phyloP scores from a whole-genome alignment of 73 alveolate species.

The Tetrahymena malaccensis region DNA sequence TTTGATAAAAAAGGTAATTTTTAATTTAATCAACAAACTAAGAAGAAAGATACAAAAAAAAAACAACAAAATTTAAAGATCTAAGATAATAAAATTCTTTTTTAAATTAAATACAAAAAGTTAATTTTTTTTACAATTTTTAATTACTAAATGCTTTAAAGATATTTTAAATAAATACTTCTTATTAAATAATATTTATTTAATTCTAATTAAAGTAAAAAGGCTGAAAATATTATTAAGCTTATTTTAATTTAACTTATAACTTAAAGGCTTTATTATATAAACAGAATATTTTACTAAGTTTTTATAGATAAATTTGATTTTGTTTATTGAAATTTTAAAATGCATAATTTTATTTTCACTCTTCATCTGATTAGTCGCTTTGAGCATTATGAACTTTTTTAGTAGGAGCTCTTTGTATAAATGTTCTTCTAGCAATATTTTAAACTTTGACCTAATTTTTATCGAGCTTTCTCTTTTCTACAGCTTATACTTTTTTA shows the following conservation, averaged over 20 bases:
- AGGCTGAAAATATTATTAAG: no score
- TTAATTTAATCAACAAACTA: no score
- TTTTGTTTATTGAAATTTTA: neutral
- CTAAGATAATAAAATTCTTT: no score
- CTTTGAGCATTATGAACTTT: neutral
- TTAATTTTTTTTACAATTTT: no score
- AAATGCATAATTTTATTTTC: neutral
- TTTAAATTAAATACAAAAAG: no score
- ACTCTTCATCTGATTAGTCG: neutral
- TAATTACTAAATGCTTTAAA: no score
- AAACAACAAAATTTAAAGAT: no score
- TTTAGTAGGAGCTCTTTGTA: neutral
- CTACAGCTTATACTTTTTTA: neutral
- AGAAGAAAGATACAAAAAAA: no score
- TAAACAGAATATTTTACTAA: neutral
- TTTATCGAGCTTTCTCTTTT: neutral
- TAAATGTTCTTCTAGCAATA: neutral
- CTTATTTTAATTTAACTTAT: neutral
- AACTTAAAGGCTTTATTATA: neutral
- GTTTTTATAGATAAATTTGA: neutral
- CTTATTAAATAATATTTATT: no score
- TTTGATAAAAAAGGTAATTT: no score
- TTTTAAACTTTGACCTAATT: neutral
- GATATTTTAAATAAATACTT: no score
- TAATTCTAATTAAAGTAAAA: no score